Evolutionary conservation across 2,329 filamentous ascomycete genomes (phyloP).

Genomic region (Coniochaeta sp.): DNA sequence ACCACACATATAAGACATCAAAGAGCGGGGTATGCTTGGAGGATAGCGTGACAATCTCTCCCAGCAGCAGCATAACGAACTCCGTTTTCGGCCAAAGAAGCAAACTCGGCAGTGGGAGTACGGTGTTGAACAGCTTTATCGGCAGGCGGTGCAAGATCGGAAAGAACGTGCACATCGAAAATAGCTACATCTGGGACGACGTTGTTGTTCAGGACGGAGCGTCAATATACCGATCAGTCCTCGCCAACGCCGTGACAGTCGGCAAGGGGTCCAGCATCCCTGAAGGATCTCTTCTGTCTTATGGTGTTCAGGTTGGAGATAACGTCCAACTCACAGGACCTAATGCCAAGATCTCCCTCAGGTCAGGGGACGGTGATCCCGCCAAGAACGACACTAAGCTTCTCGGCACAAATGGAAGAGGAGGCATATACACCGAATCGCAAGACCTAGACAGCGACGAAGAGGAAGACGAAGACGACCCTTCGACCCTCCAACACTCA

Average conservation of each 20-base stretch:
- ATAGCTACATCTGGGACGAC: conserved; percentile 86
- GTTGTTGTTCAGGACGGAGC: conserved; percentile 69
- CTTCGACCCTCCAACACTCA: conserved; percentile 43
- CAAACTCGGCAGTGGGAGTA: conserved; percentile 64
- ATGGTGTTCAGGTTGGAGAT: conserved; percentile 65
- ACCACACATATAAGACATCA: conserved; percentile 67
- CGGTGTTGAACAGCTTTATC: conserved; percentile 69
- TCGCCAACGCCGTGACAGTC: conserved; percentile 66
- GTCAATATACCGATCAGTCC: conserved; percentile 62
- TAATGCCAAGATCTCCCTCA: conserved; percentile 27
- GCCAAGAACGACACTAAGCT: conserved; percentile 33
- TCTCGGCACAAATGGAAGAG: conserved; percentile 43
- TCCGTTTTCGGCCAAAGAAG: conserved; percentile 73
- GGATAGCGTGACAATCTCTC: conserved; percentile 65
- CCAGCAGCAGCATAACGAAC: conserved; percentile 62
- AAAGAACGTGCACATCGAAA: conserved; percentile 68
- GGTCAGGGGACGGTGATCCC: conserved; percentile 27
- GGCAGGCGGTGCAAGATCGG: conserved; percentile 84
- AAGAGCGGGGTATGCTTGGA: conserved; percentile 71
- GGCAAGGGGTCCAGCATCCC: conserved; percentile 65
- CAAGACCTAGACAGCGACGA: conserved; percentile 42
- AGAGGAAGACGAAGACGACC: conserved; percentile 36
- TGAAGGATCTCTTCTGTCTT: conserved; percentile 71
- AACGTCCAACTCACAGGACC: conserved; percentile 36
- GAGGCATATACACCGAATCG: conserved; percentile 37